These are phyloP conservation scores for Candida sojae DNA, from an alignment of 1,139 yeast species.

Conservation along the genomic window DNA sequence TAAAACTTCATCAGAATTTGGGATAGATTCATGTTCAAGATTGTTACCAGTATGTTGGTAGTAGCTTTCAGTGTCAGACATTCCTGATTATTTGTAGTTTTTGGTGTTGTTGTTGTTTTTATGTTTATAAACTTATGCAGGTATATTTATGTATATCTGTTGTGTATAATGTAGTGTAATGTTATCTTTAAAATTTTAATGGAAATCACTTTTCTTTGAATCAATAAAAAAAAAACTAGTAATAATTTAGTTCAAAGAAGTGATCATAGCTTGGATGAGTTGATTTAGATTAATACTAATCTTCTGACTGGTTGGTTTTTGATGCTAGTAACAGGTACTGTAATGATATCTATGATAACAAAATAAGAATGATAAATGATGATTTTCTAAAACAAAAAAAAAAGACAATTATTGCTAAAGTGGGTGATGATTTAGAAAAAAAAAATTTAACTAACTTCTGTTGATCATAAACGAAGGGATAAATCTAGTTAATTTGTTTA, in stretches of 20 bases:
- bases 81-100: slow-evolving; percentile 13
- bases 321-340: not conserved
- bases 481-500: slow-evolving; percentile 3
- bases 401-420: not conserved
- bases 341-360: no score
- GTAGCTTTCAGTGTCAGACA: slow-evolving; percentile 52
- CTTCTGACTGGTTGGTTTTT: not conserved
- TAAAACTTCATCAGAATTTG: slow-evolving; percentile 47
- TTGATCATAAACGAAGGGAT: slow-evolving; percentile 5
- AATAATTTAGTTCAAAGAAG: slow-evolving; percentile 1
- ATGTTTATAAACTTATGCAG: not conserved
- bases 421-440: not conserved
- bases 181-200: not conserved
- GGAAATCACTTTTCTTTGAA: not conserved
- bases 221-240: not conserved
- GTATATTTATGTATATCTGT: not conserved
- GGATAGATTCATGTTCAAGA: slow-evolving; percentile 22
- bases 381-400: no score
- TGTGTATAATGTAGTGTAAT: not conserved
- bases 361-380: no score
- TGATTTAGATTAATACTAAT: not conserved
- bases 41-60: slow-evolving; percentile 34
- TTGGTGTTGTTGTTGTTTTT: not conserved
- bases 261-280: slow-evolving; percentile 7
- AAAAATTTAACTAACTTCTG: slow-evolving; percentile 6